Conservation (phyloP, 768 basidiomycete species). For the Coprinopsis marcescibilis region DNA sequence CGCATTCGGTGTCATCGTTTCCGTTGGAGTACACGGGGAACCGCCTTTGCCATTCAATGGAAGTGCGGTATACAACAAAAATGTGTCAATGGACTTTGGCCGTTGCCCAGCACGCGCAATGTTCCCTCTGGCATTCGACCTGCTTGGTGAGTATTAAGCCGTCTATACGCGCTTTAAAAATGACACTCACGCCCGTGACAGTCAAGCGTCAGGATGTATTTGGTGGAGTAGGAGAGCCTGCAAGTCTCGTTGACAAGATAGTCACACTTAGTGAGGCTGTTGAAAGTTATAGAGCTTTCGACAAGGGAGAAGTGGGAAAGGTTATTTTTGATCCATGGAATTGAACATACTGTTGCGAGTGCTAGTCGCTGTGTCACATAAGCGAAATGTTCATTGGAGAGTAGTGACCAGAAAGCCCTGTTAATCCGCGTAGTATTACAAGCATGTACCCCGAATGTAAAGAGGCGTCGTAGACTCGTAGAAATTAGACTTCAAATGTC, state of each 20-base stretch:
- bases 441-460: not conserved
- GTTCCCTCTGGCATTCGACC: conserved; percentile 64
- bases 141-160: conserved; percentile 45
- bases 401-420: not conserved
- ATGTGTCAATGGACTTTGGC: conserved; percentile 75
- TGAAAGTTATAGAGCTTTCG: conserved; percentile 59
- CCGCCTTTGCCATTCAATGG: conserved; percentile 51
- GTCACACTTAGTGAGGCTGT: conserved; percentile 53
- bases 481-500: not conserved
- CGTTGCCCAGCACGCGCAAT: conserved; percentile 76
- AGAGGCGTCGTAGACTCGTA: not conserved
- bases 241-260: conserved; percentile 64
- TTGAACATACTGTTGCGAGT: conserved; percentile 16
- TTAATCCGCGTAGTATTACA: not conserved
- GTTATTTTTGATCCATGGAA: conserved; percentile 74
- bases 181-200: conserved; percentile 11
- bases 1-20: conserved; percentile 69
- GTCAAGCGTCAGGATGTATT: conserved; percentile 70
- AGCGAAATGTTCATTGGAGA: too few species aligned
- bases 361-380: too few species aligned
- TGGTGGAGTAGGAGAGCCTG: conserved; percentile 56
- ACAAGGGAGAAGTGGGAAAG: conserved; percentile 70
- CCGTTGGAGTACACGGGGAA: conserved; percentile 67
- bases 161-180: not conserved
- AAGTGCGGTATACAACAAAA: conserved; percentile 64